These are phyloP conservation scores for Danielozyma ontarioensis DNA, from an alignment of 805 yeast species.

Conservation along the genomic window DNA sequence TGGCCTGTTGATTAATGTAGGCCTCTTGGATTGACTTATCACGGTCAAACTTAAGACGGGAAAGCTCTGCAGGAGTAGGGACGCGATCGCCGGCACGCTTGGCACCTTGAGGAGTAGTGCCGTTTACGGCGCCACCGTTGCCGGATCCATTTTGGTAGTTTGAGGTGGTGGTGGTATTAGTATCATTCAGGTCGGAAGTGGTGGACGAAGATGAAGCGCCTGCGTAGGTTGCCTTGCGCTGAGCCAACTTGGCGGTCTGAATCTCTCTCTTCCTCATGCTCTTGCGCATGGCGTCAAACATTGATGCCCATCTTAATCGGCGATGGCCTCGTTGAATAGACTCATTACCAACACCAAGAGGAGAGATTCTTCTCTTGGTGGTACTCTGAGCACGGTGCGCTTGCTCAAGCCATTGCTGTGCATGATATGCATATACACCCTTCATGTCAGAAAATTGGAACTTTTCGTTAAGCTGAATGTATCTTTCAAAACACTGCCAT, in stretches of 20 bases:
- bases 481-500: slow-evolving; percentile 98
- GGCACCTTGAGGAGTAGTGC: not conserved
- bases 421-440: slow-evolving; percentile 77
- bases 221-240: slow-evolving; percentile 4
- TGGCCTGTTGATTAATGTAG: slow-evolving; percentile 44
- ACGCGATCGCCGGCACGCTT: slow-evolving; percentile 42
- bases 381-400: slow-evolving; percentile 86
- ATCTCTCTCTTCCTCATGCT: slow-evolving; percentile 85
- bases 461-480: slow-evolving; percentile 85
- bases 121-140: not conserved
- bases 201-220: slow-evolving; percentile 1
- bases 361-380: slow-evolving; percentile 83
- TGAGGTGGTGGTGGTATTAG: slow-evolving; percentile 4
- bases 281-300: slow-evolving; percentile 93
- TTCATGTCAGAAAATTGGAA: slow-evolving; percentile 84
- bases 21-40: slow-evolving; percentile 83
- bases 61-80: slow-evolving; percentile 75
- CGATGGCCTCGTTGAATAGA: slow-evolving; percentile 91
- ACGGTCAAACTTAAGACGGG: slow-evolving; percentile 77
- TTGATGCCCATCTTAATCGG: slow-evolving; percentile 89
- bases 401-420: slow-evolving; percentile 88
- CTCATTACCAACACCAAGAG: slow-evolving; percentile 89
- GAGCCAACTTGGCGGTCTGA: slow-evolving; percentile 34
- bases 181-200: slow-evolving; percentile 7
- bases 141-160: slow-evolving; percentile 2